Percentiles rank a stretch among this genome's conserved stretches.
phyloP scores from a whole-genome alignment of 176 grass and related monocot species.

The Musa acuminata region DNA sequence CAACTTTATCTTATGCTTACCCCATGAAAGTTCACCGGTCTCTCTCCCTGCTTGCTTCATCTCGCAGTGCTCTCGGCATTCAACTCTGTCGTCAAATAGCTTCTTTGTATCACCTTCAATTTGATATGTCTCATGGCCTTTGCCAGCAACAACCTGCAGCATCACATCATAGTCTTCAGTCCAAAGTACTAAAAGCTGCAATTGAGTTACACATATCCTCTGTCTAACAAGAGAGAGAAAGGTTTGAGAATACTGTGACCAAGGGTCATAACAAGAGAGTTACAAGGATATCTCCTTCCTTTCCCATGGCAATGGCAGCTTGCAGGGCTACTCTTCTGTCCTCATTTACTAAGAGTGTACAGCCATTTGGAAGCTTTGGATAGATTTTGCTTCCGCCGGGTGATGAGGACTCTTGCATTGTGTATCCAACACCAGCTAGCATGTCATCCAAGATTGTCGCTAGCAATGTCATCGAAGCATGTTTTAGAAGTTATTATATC shows the following conservation, averaged over 20 bases:
- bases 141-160: slow-evolving; percentile 75
- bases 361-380: slow-evolving; percentile 72
- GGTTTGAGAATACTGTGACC: no score
- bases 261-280: not conserved
- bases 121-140: slow-evolving; percentile 74
- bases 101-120: slow-evolving; percentile 70
- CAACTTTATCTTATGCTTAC: slow-evolving; percentile 14
- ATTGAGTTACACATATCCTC: no score
- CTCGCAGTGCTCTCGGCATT: slow-evolving; percentile 78
- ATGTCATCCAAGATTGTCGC: no score
- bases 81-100: slow-evolving; percentile 86
- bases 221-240: no score
- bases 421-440: slow-evolving; percentile 78
- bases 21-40: slow-evolving; percentile 85
- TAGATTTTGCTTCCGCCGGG: slow-evolving; percentile 67
- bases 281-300: slow-evolving; percentile 89
- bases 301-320: slow-evolving; percentile 81
- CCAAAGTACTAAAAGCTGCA: no score
- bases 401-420: slow-evolving; percentile 72
- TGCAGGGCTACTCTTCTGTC: slow-evolving; percentile 69
- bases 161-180: no score
- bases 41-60: slow-evolving; percentile 78
- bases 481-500: no score
- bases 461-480: no score
- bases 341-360: slow-evolving; percentile 72